Evolutionary conservation across 495 filamentous ascomycete genomes (phyloP), one percentile per base, ranked within the genome.

Genomic region (Pyronema omphalodes): DNA sequence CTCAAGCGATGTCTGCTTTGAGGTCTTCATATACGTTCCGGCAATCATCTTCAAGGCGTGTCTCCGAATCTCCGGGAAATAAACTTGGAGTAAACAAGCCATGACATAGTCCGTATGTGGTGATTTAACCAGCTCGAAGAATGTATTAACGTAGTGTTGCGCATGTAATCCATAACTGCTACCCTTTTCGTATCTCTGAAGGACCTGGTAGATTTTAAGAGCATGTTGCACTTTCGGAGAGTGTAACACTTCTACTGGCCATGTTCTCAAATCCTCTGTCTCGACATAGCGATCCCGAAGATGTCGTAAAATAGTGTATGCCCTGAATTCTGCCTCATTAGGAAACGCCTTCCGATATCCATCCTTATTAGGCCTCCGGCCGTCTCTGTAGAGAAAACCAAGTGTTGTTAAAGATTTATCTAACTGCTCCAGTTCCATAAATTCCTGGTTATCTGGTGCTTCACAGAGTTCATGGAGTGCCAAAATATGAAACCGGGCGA

Each of bases 381-480:
- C 61, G 55, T 86, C 81, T 51, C 93, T 86, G 62, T 93, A 94
- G 54, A 88, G 82, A 56, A 93, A 84, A 64, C 86, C 83, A 3
- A 99, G 71, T 0, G 89, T 93, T 6, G 91, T 73, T 49, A 95
- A 74, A 0, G 88, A 84, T 59, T 88, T 84, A 58, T 83, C 82
- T 11, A 99, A 74, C 61, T 96, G 93, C 67, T 99, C 88, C 17
- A 85, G 76, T 65, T 99, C 93, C 66, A 95, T 89, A 52, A 88
- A 84, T 48, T 78, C 77, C 40, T 82, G 80, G 62, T 94, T 96
- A n/a, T 77, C 79, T 9, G 71, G 68, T 14, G 75, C 74, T 34
- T 70, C 75, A 0, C 84, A 83, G 50, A 96, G 76, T 45, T 89
- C 74, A 66, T 99, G 93, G 9, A 94, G 73, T 4, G 86, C 81